A percentile compares a stretch with the other conserved stretches of the same genome.
These are phyloP conservation scores for Allomyces arbusculus DNA, from an alignment of 192 early-diverging fungal genomes.

Conservation along the genomic window DNA sequence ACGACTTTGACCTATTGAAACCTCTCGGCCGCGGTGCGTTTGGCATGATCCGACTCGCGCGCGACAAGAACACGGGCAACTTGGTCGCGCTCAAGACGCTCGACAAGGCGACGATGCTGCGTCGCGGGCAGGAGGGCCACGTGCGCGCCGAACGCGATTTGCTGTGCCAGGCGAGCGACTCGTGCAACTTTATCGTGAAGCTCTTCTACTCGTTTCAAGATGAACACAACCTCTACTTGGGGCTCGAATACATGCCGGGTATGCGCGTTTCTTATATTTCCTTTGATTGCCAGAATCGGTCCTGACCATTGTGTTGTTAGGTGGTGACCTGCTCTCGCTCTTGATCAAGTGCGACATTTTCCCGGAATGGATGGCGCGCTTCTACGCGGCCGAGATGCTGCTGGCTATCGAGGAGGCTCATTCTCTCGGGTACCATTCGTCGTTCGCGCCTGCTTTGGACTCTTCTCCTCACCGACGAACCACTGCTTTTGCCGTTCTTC, in stretches of 20 bases:
- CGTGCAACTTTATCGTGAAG: slow-evolving; percentile 67
- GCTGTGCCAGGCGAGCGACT: slow-evolving; percentile 29
- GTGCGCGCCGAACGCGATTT: slow-evolving; percentile 59
- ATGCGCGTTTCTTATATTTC: neutral
- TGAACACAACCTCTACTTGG: slow-evolving; percentile 42
- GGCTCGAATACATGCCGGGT: slow-evolving; percentile 38
- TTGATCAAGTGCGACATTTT: slow-evolving; percentile 51
- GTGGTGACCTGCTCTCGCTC: slow-evolving; percentile 59
- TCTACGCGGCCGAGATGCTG: slow-evolving; percentile 76
- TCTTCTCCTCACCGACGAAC: too few species aligned
- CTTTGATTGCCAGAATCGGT: neutral
- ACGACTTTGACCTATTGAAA: slow-evolving; percentile 42
- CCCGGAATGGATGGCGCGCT: slow-evolving; percentile 52
- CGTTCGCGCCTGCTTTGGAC: too few species aligned
- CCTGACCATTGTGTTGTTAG: slow-evolving; percentile 12
- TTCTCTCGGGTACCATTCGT: slow-evolving; percentile 35
- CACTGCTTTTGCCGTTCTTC: too few species aligned
- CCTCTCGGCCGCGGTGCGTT: slow-evolving; percentile 67
- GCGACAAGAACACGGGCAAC: slow-evolving; percentile 47
- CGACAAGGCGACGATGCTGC: slow-evolving; percentile 40
- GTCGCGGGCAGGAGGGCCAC: slow-evolving; percentile 48
- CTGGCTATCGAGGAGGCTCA: slow-evolving; percentile 64
- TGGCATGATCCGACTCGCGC: slow-evolving; percentile 53
- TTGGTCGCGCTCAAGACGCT: slow-evolving; percentile 58
- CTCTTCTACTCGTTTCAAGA: slow-evolving; percentile 81